Base-by-base conservation (phyloP, 345 rosid genomes). In the Lumnitzera littorea region DNA sequence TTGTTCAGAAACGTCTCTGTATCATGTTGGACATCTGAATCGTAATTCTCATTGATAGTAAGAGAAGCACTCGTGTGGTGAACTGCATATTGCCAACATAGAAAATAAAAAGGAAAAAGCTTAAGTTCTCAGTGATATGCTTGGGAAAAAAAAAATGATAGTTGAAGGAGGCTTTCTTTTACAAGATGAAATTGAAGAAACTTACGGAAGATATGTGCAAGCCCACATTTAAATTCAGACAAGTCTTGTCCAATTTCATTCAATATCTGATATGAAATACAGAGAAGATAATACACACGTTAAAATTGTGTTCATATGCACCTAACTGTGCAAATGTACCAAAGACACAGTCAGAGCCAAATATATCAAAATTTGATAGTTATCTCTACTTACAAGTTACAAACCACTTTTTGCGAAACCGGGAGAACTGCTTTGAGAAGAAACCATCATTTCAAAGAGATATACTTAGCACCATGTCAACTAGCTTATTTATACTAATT, bases 11-110 rank as follows among this genome's bases (percentile, higher is more conserved):
- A 92, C 15, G 94, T 92, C 81, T 89, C 96, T 11, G 88, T 92
- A 78, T 92, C 98, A 51, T 78, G 88, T 47, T 91, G 83, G 69
- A 92, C 96, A 78, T 89, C 96, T 47, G 96, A 80, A 67, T 92
- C 98, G 59, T 85, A 92, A 62, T 92, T 89, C 86, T 89, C 98
- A 56, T 92, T 92, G 80, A 92, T 87, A 3, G 96, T 92, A 57
- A 92, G 84, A 53, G 98, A 92, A 65, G 96, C 98, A 62, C 98
- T 92, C 20, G 94, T 87, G 71, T 92, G 98, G 50, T 89, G 98
- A 72, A 92, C 96, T 89, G 70, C 29, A 57, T 36, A 14, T 15
- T 47, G 15, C 43, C 7, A 12, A 5, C 13, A 46, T 29, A 6
- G 36, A 25, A 15, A 36, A 24, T 36, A 7, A 13, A 48, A 14